These are phyloP conservation scores for Solanum chmielewskii DNA, from an alignment of 257 asterid genomes.

Conservation along the genomic window DNA sequence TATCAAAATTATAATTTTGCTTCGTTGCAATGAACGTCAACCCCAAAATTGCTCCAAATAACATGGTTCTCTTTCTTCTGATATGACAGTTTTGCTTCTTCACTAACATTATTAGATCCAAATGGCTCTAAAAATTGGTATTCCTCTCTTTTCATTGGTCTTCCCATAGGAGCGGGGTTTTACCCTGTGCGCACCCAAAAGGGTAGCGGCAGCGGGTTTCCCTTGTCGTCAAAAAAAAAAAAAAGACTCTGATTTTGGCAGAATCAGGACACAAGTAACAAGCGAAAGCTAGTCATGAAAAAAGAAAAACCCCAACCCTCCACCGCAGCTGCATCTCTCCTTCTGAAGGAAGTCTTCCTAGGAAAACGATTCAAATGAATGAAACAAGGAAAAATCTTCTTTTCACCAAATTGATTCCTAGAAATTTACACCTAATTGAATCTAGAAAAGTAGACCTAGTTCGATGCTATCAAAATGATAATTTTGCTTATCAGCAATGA, in stretches of 20 bases:
- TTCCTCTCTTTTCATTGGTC: background rate
- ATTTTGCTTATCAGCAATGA: background rate
- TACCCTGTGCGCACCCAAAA: no score
- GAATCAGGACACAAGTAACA: background rate
- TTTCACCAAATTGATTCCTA: background rate
- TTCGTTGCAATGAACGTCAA: background rate
- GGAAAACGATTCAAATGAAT: background rate
- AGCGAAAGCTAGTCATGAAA: background rate
- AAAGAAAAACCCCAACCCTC: background rate
- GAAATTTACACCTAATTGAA: background rate
- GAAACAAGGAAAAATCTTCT: background rate
- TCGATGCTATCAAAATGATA: background rate
- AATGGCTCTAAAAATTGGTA: background rate
- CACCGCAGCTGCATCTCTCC: background rate
- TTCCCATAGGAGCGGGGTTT: no score
- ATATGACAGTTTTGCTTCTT: background rate
- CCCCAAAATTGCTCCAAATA: background rate
- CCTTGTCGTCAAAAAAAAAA: no score
- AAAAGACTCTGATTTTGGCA: background rate
- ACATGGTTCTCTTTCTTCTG: background rate
- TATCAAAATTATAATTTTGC: background rate
- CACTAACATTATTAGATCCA: background rate
- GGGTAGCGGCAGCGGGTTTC: no score
- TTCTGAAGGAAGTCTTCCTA: background rate
- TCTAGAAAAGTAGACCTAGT: background rate